These are phyloP conservation scores for Microascus cirrosus DNA, from an alignment of 2,329 filamentous ascomycete genomes.

Conservation along the genomic window DNA sequence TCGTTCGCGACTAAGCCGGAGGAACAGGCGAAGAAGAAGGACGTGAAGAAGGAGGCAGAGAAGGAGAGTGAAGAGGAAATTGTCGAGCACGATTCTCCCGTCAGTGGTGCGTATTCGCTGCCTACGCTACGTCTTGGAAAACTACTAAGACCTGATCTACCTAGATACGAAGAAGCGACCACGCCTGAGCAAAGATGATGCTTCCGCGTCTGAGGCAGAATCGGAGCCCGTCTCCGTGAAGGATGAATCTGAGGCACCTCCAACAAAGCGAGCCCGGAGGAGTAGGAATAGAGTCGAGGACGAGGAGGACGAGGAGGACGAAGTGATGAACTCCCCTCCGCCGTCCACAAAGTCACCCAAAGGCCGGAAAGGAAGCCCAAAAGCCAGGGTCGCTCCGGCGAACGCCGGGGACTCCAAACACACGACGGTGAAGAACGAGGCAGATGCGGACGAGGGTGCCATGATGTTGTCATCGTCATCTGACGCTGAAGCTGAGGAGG, in stretches of 20 bases:
- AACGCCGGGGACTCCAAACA: slow-evolving; percentile 8
- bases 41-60: slow-evolving; percentile 17
- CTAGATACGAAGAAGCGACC: slow-evolving; percentile 9
- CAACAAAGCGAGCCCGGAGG: slow-evolving; percentile 44
- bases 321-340: slow-evolving; percentile 14
- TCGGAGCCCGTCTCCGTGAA: slow-evolving; percentile 27
- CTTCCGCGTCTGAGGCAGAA: slow-evolving; percentile 16
- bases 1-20: slow-evolving; percentile 56
- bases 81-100: slow-evolving; percentile 10
- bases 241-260: slow-evolving; percentile 47
- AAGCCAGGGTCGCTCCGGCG: slow-evolving; percentile 11
- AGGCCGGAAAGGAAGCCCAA: slow-evolving; percentile 7
- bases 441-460: slow-evolving; percentile 22
- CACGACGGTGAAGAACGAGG: slow-evolving; percentile 25
- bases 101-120: slow-evolving; percentile 20
- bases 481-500: slow-evolving; percentile 40
- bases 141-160: slow-evolving; percentile 6
- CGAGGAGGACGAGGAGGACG: slow-evolving; percentile 43
- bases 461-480: slow-evolving; percentile 31
- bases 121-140: neutral
- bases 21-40: slow-evolving; percentile 15
- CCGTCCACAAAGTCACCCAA: slow-evolving; percentile 2
- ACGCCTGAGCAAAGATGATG: slow-evolving; percentile 8
- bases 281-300: slow-evolving; percentile 36
- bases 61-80: slow-evolving; percentile 14